Evolutionary conservation across 2,329 filamentous ascomycete genomes (phyloP), one percentile per base, ranked within the genome.

Genomic region (Ceratocystis cubensis): DNA sequence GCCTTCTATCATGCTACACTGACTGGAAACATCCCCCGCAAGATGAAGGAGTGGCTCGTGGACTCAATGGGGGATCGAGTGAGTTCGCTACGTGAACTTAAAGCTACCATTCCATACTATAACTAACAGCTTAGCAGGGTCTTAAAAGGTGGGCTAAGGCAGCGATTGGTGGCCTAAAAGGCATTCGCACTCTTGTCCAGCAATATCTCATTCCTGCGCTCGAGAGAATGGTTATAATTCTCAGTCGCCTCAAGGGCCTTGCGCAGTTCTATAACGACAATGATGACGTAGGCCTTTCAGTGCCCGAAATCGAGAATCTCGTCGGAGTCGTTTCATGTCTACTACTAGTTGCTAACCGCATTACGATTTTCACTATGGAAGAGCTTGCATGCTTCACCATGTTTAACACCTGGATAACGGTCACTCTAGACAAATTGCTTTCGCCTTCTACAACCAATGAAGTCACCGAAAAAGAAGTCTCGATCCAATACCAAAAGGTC

Each of bases 91-190:
- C 22, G 2, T 59, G 10, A 17, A 37, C 56, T 17, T 33, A 8
- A 37, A 59, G 56, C 17, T n/a, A 6, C 25, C 17, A 59, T 37
- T n/a, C 15, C 13, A 20, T 8, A 17, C 25, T 25, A 59, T 59
- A 59, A 33, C 56, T 59, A 17, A 59, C 56, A 0, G 37, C 20
- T 22, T 10, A 33, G 2, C 44, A 94, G 88, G 91, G 91, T 0
- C 89, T 96, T 71, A 96, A 96, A 75, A 82, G 94, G 62, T 99
- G 94, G 94, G 92, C 97, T 69, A 95, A 93, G 72, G 87, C 89
- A 5, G 88, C 95, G 1, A 81, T 84, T 1, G 84, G 85, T 3
- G 90, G 91, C 0, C 86, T 96, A 22, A 86, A 89, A 68, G 87
- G 85, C 65, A 81, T 97, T 8, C 84, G 91, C 63, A 83, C 84